Evolutionary conservation across 345 rosid species (phyloP).

Genomic region (Eucalyptus caleyi): DNA sequence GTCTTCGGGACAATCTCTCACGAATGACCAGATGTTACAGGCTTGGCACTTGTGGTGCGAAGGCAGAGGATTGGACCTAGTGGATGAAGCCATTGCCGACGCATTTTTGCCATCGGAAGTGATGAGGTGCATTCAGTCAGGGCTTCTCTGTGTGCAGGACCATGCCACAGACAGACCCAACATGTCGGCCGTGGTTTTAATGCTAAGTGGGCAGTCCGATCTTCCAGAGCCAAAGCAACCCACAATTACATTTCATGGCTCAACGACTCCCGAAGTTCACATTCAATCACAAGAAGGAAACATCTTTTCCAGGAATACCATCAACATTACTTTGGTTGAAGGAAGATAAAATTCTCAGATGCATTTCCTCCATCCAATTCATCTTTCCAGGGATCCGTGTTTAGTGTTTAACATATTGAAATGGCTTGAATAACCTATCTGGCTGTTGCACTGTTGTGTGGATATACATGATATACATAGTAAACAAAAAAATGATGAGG

Average conservation of each 20-base stretch:
- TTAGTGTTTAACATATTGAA: background rate
- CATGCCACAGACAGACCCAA: background rate
- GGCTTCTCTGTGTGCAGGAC: background rate
- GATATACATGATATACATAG: background rate
- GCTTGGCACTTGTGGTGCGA: background rate
- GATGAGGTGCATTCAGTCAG: background rate
- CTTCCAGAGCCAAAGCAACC: background rate
- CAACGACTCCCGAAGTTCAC: background rate
- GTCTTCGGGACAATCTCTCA: background rate
- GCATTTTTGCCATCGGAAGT: background rate
- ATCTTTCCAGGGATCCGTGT: background rate
- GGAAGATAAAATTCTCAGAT: background rate
- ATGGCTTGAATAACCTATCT: background rate
- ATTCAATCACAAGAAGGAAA: background rate
- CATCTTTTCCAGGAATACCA: background rate
- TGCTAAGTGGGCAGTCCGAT: background rate
- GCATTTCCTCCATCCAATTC: background rate
- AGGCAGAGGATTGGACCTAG: background rate
- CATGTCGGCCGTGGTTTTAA: background rate
- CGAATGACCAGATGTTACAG: background rate
- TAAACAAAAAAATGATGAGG: background rate
- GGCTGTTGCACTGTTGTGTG: background rate
- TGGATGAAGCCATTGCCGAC: background rate
- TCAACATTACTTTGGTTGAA: background rate
- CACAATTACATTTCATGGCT: background rate